These are phyloP conservation scores for Penicillium freii DNA, from an alignment of 2,329 filamentous ascomycete genomes.

Conservation along the genomic window DNA sequence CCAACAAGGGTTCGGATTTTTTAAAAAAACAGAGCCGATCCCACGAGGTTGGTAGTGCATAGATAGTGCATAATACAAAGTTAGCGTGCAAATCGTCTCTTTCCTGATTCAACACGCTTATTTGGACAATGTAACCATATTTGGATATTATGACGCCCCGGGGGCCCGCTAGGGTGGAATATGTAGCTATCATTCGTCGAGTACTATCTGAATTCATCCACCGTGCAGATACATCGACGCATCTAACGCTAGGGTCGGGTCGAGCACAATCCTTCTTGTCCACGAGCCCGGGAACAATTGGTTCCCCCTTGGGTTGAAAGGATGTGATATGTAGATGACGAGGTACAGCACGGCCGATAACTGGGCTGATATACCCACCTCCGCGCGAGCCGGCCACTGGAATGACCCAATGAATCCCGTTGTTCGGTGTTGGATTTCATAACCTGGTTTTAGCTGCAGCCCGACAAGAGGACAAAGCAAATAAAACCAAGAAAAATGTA, in stretches of 20 bases:
- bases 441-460: neutral
- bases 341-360: neutral
- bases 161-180: neutral
- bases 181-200: slow-evolving; percentile 1
- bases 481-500: neutral
- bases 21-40: neutral
- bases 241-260: neutral
- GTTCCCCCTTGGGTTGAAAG: neutral
- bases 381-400: neutral
- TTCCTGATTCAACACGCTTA: slow-evolving; percentile 1
- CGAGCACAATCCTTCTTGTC: neutral
- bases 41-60: slow-evolving; percentile 3
- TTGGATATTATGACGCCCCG: neutral
- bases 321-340: slow-evolving; percentile 2
- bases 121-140: neutral
- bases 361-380: neutral
- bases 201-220: neutral
- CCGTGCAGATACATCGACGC: neutral
- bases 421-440: neutral
- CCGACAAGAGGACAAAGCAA: neutral
- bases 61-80: neutral
- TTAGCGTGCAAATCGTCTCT: neutral
- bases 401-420: neutral
- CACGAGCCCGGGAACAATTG: neutral
- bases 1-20: neutral